A percentile compares a stretch with the other conserved stretches of the same genome.
phyloP scores from a whole-genome alignment of 306 rosid species.

The Geum urbanum region DNA sequence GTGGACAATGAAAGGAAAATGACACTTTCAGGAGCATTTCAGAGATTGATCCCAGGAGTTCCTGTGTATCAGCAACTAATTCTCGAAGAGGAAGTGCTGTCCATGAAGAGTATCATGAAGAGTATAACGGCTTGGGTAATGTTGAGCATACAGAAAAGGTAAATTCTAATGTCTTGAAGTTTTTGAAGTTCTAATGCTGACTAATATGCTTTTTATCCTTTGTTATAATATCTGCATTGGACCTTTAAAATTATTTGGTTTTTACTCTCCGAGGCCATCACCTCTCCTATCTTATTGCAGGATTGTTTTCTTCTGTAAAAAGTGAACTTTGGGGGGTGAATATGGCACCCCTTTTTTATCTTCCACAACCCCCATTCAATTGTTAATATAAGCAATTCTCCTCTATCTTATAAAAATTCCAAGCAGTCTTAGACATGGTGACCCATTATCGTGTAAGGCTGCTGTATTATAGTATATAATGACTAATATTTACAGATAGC shows the following conservation, averaged over 20 bases:
- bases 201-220: neutral
- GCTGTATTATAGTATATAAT: too few species aligned
- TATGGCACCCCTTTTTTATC: too few species aligned
- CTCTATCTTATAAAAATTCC: too few species aligned
- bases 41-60: constrained; percentile 31
- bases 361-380: too few species aligned
- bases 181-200: neutral
- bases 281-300: neutral
- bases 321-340: neutral
- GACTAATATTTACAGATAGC: too few species aligned
- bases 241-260: neutral
- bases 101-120: constrained; percentile 17
- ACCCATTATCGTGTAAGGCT: too few species aligned
- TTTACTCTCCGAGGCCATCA: neutral
- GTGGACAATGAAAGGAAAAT: constrained; percentile 28
- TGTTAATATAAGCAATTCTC: too few species aligned
- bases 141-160: constrained; percentile 43
- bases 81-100: constrained; percentile 29
- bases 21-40: constrained; percentile 25
- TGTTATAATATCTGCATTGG: neutral
- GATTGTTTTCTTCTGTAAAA: neutral
- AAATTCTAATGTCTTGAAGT: constrained; percentile 10
- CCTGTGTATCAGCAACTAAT: constrained; percentile 29
- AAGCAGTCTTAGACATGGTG: too few species aligned
- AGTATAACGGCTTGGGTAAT: constrained; percentile 21